Percentiles rank a stretch among this genome's conserved stretches.
phyloP scores from a whole-genome alignment of 1,284 basidiomycete species.

The Meripilus lineatus region DNA sequence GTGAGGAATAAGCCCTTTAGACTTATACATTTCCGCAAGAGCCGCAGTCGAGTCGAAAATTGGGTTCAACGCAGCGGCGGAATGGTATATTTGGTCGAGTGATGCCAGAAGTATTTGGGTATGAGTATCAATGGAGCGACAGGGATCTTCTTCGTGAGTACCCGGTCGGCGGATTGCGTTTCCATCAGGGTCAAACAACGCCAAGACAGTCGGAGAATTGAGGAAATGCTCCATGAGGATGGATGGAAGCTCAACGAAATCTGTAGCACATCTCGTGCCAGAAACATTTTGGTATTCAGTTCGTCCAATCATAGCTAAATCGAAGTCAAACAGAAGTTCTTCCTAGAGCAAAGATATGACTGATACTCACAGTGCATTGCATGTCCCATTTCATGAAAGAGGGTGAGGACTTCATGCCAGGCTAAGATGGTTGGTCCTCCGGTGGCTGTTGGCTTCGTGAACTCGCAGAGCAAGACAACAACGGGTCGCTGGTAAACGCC shows the following conservation, averaged over 20 bases:
- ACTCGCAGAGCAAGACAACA: conserved; percentile 90
- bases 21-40: conserved; percentile 60
- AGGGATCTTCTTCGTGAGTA: conserved; percentile 67
- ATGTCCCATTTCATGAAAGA: conserved; percentile 99
- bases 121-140: conserved; percentile 80
- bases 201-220: conserved; percentile 77
- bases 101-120: conserved; percentile 88
- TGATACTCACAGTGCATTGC: conserved; percentile 92
- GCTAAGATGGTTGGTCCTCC: conserved; percentile 71
- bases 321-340: conserved; percentile 9
- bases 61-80: conserved; percentile 46
- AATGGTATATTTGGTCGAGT: conserved; percentile 91
- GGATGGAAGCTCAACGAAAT: conserved; percentile 97
- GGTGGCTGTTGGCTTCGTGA: conserved; percentile 60
- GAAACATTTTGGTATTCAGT: conserved; percentile 98
- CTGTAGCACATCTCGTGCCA: conserved; percentile 97
- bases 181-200: conserved; percentile 61
- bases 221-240: conserved; percentile 99
- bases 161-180: conserved; percentile 40
- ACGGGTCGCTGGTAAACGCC: conserved; percentile 86
- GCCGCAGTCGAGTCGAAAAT: conserved; percentile 70
- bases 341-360: background rate
- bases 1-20: conserved; percentile 75
- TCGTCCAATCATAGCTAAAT: conserved; percentile 96
- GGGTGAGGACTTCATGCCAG: conserved; percentile 93